These are phyloP conservation scores for Fusarium sp. DNA, from an alignment of 2,329 filamentous ascomycete species.

Conservation along the genomic window DNA sequence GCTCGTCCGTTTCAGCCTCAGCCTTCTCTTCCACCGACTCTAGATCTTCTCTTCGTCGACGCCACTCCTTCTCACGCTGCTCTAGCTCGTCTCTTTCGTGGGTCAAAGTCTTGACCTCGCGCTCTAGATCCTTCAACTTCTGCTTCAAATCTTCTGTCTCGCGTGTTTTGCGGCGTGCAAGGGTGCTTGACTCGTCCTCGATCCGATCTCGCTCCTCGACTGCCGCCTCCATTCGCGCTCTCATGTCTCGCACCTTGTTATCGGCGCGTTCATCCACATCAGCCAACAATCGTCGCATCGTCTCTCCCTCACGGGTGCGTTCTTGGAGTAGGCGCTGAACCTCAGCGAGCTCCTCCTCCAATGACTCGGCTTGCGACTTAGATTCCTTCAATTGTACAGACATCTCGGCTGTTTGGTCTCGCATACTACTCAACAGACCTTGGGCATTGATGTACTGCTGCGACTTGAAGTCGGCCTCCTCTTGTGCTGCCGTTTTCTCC, in stretches of 20 bases:
- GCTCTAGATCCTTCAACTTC: slow-evolving; percentile 84
- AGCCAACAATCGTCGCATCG: slow-evolving; percentile 88
- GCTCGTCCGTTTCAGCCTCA: slow-evolving; percentile 78
- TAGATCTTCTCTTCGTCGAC: slow-evolving; percentile 78
- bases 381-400: slow-evolving; percentile 92
- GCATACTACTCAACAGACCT: slow-evolving; percentile 89
- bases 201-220: slow-evolving; percentile 94
- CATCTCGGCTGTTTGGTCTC: slow-evolving; percentile 90
- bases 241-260: slow-evolving; percentile 86
- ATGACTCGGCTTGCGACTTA: slow-evolving; percentile 81
- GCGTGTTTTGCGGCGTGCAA: slow-evolving; percentile 79
- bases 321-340: slow-evolving; percentile 88
- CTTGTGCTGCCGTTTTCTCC: slow-evolving; percentile 76
- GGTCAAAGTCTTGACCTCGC: slow-evolving; percentile 75
- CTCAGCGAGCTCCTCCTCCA: slow-evolving; percentile 93
- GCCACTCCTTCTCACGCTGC: slow-evolving; percentile 79
- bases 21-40: slow-evolving; percentile 78
- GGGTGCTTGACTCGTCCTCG: slow-evolving; percentile 87
- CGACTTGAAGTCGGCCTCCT: slow-evolving; percentile 86
- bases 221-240: slow-evolving; percentile 86
- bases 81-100: slow-evolving; percentile 85
- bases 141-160: slow-evolving; percentile 89
- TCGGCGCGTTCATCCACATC: slow-evolving; percentile 90
- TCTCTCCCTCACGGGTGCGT: slow-evolving; percentile 91
- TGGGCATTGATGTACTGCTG: slow-evolving; percentile 89